Evolutionary conservation across 192 early-diverging fungal genomes (phyloP), one percentile per base, ranked within the genome.

Genomic region (Phlyctochytrium planicorne): DNA sequence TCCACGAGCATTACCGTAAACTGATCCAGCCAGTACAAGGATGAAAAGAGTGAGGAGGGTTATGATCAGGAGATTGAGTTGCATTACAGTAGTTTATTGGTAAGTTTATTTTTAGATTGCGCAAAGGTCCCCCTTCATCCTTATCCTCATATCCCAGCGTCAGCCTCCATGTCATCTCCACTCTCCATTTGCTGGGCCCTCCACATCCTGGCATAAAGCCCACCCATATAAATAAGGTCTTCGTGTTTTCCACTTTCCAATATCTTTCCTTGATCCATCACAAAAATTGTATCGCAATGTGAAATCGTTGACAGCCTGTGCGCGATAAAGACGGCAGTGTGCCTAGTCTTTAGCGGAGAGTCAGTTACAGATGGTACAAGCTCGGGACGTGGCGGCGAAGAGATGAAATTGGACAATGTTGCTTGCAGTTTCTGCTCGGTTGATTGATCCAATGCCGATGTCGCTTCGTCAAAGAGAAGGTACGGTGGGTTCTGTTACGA

Each of bases 301-400:
- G 87, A 84, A 75, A 98, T 90, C 3, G 97, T 96, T 33, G 89
- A 80, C 71, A 99, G 72, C 2, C 95, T 80, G 71, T 99, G 97
- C 0, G 97, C 96, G 77, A 99, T 91, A 76, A 95, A 94, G 6
- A 99, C 84, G 53, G 91, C 92, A 3, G 97, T 98, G 60, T 90
- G 73, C 35, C 59, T 64, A 17, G 73, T 76, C 24, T 30, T 61
- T 17, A 24, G 31, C 33, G 59, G 32, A 53, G 64, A 34, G 31
- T 0, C 6, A 20, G 40, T 6, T 6, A 14, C 20, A 14, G 6
- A 20, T 47, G 40, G 40, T 6, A 6, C 10, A 14, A 47, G 40
- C 55, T 74, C 34, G 27, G 65, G 20, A 3, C 50, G 27, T 74
- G 75, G 65, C 23, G 78, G 64, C 20, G 69, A 53, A 17, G 63